These are phyloP conservation scores for Cytospora schulzeri DNA, from an alignment of 2,329 filamentous ascomycete species.

Conservation along the genomic window DNA sequence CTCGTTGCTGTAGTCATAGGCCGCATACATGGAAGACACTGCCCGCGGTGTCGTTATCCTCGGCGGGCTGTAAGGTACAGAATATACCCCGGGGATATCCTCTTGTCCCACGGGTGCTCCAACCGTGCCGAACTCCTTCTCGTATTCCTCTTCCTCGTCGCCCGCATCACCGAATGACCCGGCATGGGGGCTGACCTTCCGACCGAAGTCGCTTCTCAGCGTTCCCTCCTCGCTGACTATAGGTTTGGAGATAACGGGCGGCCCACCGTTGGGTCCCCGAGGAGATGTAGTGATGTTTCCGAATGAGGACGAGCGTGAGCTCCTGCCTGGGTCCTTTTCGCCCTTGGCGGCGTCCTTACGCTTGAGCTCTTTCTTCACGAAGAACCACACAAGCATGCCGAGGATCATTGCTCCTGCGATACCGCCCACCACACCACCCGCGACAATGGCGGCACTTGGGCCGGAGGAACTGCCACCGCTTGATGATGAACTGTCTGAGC, in stretches of 20 bases:
- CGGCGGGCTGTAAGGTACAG: constrained; percentile 22
- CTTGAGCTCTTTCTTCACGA: constrained; percentile 37
- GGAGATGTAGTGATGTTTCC: constrained; percentile 45
- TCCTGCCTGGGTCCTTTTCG: constrained; percentile 31
- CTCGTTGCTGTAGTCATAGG: constrained; percentile 24
- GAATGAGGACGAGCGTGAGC: constrained; percentile 43
- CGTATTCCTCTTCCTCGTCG: constrained; percentile 22
- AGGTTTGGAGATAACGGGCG: constrained; percentile 55
- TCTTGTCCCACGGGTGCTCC: constrained; percentile 26
- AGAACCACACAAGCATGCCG: constrained; percentile 44
- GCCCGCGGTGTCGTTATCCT: constrained; percentile 28
- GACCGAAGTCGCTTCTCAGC: constrained; percentile 57
- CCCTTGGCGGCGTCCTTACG: constrained; percentile 27
- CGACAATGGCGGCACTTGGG: constrained; percentile 45
- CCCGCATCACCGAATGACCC: constrained; percentile 18
- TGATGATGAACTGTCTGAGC: constrained; percentile 16
- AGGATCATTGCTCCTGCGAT: constrained; percentile 45
- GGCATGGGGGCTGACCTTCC: constrained; percentile 36
- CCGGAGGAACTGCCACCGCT: constrained; percentile 30
- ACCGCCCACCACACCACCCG: constrained; percentile 51
- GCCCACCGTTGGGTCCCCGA: constrained; percentile 1
- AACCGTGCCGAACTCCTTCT: constrained; percentile 6
- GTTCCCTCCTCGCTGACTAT: constrained; percentile 45
- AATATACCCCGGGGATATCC: constrained; percentile 30
- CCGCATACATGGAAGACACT: constrained; percentile 28